Percentiles rank a stretch among this genome's conserved stretches.
These are phyloP conservation scores for Fusarium xyrophilum DNA, from an alignment of 2,329 filamentous ascomycete species.

Conservation along the genomic window DNA sequence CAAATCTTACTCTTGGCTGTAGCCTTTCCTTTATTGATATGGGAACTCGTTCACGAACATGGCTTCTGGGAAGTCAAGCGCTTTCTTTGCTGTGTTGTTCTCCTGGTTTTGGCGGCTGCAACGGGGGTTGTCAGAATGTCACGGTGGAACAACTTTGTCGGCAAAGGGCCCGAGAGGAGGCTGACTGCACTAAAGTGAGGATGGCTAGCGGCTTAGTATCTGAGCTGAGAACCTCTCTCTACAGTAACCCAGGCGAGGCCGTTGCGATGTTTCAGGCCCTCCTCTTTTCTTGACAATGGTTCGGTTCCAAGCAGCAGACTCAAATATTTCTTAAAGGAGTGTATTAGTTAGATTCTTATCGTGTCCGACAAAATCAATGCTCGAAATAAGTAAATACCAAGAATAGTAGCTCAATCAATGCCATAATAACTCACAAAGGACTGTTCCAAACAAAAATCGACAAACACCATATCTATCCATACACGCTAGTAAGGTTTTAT, in stretches of 20 bases:
- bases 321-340: slow-evolving; percentile 8
- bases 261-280: background rate
- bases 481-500: slow-evolving; percentile 1
- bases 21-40: fast-evolving
- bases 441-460: slow-evolving; percentile 3
- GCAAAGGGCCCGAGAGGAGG: background rate
- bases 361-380: slow-evolving; percentile 20
- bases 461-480: slow-evolving; percentile 3
- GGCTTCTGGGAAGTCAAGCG: background rate
- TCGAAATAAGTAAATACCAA: slow-evolving; percentile 14
- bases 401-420: slow-evolving; percentile 10
- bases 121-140: background rate
- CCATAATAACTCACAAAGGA: slow-evolving; percentile 2
- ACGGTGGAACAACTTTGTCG: background rate
- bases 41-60: fast-evolving
- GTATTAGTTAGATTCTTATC: slow-evolving; percentile 31
- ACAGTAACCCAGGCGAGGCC: background rate
- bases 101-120: too few relatives aligned
- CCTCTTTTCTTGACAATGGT: background rate
- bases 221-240: background rate
- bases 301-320: background rate
- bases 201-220: fast-evolving
- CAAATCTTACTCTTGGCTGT: background rate
- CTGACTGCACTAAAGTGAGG: fast-evolving
- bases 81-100: too few relatives aligned